phyloP scores from a whole-genome alignment of 2,329 filamentous ascomycete genomes.

The Orbilia quercus region DNA sequence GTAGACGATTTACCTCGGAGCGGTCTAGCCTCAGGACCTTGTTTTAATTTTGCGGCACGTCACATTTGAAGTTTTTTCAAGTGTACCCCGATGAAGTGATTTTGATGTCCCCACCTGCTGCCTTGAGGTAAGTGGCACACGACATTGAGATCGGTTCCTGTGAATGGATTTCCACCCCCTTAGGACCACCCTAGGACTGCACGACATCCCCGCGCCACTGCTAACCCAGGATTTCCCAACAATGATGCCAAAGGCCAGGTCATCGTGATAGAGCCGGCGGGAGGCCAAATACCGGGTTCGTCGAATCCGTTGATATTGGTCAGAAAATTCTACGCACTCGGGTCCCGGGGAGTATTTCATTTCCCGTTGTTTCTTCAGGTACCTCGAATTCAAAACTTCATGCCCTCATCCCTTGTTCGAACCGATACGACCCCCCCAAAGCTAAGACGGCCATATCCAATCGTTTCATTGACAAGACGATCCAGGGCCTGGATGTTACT shows the following conservation, averaged over 20 bases:
- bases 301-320: slow-evolving; percentile 24
- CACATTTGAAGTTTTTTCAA: slow-evolving; percentile 34
- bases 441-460: slow-evolving; percentile 44
- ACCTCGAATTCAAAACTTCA: too few relatives aligned
- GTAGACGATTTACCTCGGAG: slow-evolving; percentile 32
- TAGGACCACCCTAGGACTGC: slow-evolving; percentile 26
- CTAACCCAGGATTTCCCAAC: slow-evolving; percentile 37
- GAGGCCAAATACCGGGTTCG: slow-evolving; percentile 32
- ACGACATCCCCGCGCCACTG: slow-evolving; percentile 26
- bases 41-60: slow-evolving; percentile 37
- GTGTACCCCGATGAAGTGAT: slow-evolving; percentile 3
- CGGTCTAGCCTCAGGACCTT: slow-evolving; percentile 31
- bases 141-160: slow-evolving; percentile 40
- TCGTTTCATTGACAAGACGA: slow-evolving; percentile 44
- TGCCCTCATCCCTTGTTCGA: slow-evolving; percentile 14
- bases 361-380: slow-evolving; percentile 45
- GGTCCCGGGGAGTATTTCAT: slow-evolving; percentile 26
- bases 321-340: slow-evolving; percentile 45
- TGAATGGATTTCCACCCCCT: too few relatives aligned
- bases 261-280: slow-evolving; percentile 16
- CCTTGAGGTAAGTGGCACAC: slow-evolving; percentile 49
- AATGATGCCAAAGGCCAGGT: slow-evolving; percentile 35
- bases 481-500: slow-evolving; percentile 22
- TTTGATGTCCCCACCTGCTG: slow-evolving; percentile 29
- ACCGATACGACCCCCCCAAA: slow-evolving; percentile 23